Evolutionary conservation across 1,139 yeast species (phyloP).

Genomic region (Candida sojae): DNA sequence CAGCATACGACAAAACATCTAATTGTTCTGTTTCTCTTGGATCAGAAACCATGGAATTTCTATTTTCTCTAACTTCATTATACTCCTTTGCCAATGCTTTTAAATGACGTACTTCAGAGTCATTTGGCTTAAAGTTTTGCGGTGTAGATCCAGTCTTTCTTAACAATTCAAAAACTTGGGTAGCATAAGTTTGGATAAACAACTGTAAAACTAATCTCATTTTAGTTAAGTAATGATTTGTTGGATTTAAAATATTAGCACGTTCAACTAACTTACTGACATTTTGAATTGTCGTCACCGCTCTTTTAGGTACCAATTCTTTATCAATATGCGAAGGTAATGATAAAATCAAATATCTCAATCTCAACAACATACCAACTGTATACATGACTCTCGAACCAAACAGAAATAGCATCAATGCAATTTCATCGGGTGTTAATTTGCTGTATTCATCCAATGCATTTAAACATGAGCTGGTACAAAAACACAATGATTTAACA

Average conservation of each 20-base stretch:
- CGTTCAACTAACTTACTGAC: constrained; percentile 42
- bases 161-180: constrained; percentile 46
- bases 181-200: constrained; percentile 60
- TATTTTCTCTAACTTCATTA: constrained; percentile 5
- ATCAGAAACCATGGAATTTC: constrained; percentile 7
- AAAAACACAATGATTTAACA: constrained; percentile 44
- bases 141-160: constrained; percentile 28
- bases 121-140: constrained; percentile 21
- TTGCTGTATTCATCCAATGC: constrained; percentile 52
- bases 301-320: constrained; percentile 51
- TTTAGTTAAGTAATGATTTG: constrained; percentile 54
- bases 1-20: constrained; percentile 41
- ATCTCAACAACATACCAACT: constrained; percentile 63
- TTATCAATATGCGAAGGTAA: constrained; percentile 53
- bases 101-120: constrained; percentile 15
- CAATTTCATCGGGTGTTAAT: constrained; percentile 45
- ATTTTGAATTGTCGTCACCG: constrained; percentile 44
- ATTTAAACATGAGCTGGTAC: constrained; percentile 56
- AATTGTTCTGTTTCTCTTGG: constrained; percentile 22
- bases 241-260: constrained; percentile 39
- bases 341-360: constrained; percentile 56
- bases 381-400: constrained; percentile 68
- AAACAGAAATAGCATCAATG: constrained; percentile 62
- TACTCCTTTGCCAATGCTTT: constrained; percentile 17
- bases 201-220: constrained; percentile 55